Conservation (phyloP, 106 monocot genomes). For the Dioscorea dumetorum region DNA sequence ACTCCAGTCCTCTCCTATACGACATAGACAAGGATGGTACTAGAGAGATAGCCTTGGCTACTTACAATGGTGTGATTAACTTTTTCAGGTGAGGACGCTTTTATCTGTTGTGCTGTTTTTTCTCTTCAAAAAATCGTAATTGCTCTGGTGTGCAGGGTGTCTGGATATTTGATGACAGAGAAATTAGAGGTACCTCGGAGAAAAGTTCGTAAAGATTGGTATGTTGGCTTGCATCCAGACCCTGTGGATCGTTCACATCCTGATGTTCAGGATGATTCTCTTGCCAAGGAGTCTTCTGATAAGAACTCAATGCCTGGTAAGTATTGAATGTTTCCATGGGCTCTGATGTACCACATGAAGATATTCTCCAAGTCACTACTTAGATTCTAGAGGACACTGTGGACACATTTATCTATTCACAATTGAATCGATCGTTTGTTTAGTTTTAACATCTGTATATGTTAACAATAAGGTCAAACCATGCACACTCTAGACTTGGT, state of each 20-base stretch:
- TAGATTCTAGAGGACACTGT: no score
- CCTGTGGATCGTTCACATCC: constrained; percentile 83
- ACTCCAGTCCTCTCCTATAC: constrained; percentile 85
- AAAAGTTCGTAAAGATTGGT: constrained; percentile 88
- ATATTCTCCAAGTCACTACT: no score
- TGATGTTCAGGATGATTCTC: constrained; percentile 74
- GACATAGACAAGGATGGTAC: constrained; percentile 97
- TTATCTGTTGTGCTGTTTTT: neutral
- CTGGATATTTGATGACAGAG: constrained; percentile 95
- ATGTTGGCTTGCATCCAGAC: constrained; percentile 84
- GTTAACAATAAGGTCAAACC: no score
- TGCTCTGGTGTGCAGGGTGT: constrained; percentile 43
- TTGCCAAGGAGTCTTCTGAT: constrained; percentile 40
- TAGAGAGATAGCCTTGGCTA: constrained; percentile 88
- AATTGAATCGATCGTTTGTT: no score
- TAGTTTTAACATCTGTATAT: no score
- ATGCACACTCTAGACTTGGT: no score
- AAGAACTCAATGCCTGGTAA: constrained; percentile 37
- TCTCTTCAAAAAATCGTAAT: neutral
- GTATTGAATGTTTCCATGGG: constrained; percentile 8
- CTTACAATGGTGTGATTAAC: constrained; percentile 90
- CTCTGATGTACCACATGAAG: no score
- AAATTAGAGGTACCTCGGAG: constrained; percentile 95
- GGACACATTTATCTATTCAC: no score
- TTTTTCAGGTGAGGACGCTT: constrained; percentile 81